phyloP scores from a whole-genome alignment of 2,329 filamentous ascomycete genomes.

The Fusarium humuli region DNA sequence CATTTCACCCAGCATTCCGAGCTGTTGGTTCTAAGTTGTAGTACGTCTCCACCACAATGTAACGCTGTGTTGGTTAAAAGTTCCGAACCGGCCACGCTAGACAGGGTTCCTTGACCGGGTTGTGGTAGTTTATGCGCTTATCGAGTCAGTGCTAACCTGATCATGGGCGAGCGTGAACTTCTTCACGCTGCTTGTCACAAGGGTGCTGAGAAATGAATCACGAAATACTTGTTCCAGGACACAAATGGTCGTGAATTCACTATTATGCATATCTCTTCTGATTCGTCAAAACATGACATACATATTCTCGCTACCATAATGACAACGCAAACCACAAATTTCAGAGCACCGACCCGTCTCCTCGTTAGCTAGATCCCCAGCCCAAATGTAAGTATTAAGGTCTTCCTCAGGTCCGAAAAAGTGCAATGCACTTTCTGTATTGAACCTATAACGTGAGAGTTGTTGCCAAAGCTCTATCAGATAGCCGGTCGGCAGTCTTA shows the following conservation, averaged over 20 bases:
- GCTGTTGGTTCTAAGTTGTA: too few species aligned
- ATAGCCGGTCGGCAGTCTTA: slow-evolving; percentile 15
- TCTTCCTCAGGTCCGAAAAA: background rate
- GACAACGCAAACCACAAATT: background rate
- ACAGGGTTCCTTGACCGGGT: accelerated
- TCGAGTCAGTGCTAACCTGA: background rate
- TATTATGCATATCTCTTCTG: background rate
- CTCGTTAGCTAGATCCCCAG: background rate
- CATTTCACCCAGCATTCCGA: too few species aligned
- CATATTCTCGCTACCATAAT: background rate
- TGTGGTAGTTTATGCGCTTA: too few species aligned
- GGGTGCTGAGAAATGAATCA: background rate
- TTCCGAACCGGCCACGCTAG: too few species aligned
- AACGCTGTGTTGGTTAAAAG: too few species aligned
- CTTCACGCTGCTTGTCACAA: too few species aligned
- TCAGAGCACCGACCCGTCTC: background rate
- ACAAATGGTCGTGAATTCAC: background rate
- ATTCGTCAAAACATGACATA: background rate
- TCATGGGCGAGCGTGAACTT: background rate
- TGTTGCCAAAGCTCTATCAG: slow-evolving; percentile 18
- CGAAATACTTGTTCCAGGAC: background rate
- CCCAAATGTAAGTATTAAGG: background rate
- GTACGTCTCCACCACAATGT: too few species aligned
- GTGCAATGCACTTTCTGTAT: background rate
- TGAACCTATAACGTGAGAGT: background rate